These are phyloP conservation scores for Tephrocybe rancida DNA, from an alignment of 768 basidiomycete species.

Conservation along the genomic window DNA sequence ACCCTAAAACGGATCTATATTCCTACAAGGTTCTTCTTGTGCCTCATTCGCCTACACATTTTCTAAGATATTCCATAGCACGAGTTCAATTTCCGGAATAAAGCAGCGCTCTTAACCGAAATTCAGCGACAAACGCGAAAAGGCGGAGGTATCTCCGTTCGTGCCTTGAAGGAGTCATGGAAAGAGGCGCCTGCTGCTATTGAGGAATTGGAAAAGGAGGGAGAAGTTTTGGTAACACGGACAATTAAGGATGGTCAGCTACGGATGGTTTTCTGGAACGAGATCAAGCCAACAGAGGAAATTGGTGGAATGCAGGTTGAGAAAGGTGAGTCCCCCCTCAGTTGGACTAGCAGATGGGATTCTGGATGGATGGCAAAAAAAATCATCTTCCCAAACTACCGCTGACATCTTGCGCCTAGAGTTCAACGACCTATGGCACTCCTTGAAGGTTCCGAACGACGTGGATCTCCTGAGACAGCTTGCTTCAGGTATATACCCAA, in stretches of 20 bases:
- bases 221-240: conserved; percentile 86
- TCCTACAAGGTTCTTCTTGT: conserved; percentile 73
- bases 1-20: conserved; percentile 84
- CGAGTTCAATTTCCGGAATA: conserved; percentile 84
- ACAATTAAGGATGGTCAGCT: conserved; percentile 82
- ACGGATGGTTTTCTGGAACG: conserved; percentile 90
- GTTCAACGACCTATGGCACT: conserved; percentile 87
- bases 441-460: conserved; percentile 81
- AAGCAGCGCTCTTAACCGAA: conserved; percentile 80
- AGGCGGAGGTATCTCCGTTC: conserved; percentile 84
- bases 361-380: conserved; percentile 10
- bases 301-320: conserved; percentile 73
- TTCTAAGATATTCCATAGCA: conserved; percentile 50
- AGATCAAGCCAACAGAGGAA: conserved; percentile 77
- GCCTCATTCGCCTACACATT: background rate
- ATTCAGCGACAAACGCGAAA: conserved; percentile 84
- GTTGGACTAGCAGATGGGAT: background rate
- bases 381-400: conserved; percentile 2
- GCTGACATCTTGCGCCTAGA: conserved; percentile 47
- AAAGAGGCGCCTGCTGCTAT: conserved; percentile 82
- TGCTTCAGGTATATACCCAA: conserved; percentile 55
- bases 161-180: conserved; percentile 89
- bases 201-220: conserved; percentile 88
- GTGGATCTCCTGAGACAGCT: conserved; percentile 81
- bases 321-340: conserved; percentile 55